A percentile compares a stretch with the other conserved stretches of the same genome.
Evolutionary conservation across 192 early-diverging fungal genomes (phyloP).

Genomic region (Geranomyces michiganensis): DNA sequence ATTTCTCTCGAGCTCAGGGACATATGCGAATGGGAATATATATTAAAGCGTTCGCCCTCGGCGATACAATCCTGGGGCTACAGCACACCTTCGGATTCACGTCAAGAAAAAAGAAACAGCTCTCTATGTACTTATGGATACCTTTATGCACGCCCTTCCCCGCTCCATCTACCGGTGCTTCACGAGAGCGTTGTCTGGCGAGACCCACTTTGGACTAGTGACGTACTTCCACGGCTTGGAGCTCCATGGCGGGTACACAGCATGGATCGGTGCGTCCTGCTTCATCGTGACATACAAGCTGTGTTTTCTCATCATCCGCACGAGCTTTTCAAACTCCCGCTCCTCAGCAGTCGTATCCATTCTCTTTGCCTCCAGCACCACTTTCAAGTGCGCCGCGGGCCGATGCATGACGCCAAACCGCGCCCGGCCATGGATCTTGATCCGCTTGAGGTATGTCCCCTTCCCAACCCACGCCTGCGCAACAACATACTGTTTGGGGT

Average conservation of each 20-base stretch:
- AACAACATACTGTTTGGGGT: conserved; percentile 38
- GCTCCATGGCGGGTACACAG: conserved; percentile 46
- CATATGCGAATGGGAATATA: too few species aligned
- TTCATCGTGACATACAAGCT: conserved; percentile 40
- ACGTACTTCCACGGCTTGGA: conserved; percentile 54
- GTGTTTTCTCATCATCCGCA: conserved; percentile 38
- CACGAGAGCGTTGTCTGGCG: conserved; percentile 38
- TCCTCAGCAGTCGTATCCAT: conserved; percentile 27
- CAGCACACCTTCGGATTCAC: too few species aligned
- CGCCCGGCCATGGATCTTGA: conserved; percentile 78
- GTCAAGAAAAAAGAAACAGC: too few species aligned
- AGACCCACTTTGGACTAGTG: conserved; percentile 44
- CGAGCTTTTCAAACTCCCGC: conserved; percentile 44
- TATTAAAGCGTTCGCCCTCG: too few species aligned
- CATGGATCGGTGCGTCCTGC: conserved; percentile 35
- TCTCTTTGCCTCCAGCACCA: conserved; percentile 67
- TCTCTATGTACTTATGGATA: too few species aligned
- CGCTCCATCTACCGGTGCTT: conserved; percentile 8
- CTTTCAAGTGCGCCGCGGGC: conserved; percentile 80
- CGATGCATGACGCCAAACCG: conserved; percentile 76
- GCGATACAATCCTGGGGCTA: too few species aligned
- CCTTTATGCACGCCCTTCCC: too few species aligned
- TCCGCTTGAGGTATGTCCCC: conserved; percentile 71
- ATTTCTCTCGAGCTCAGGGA: too few species aligned
- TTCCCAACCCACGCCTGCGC: conserved; percentile 84